phyloP scores from a whole-genome alignment of 2,329 filamentous ascomycete species.

The Phoma herbarum region DNA sequence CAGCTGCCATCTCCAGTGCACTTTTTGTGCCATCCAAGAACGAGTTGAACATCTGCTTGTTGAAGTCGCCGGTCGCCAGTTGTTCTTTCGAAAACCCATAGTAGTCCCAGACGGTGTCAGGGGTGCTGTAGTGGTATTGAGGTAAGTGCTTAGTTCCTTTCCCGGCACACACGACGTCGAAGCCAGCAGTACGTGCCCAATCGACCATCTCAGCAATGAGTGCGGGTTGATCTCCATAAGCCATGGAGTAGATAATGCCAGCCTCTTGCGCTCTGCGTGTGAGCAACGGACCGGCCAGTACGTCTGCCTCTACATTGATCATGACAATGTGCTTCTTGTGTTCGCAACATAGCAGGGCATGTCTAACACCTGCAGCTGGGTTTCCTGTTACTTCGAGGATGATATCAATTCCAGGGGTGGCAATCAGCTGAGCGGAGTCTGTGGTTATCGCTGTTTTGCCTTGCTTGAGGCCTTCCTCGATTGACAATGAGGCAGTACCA shows the following conservation, averaged over 20 bases:
- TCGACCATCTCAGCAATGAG: conserved; percentile 57
- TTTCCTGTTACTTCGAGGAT: conserved; percentile 58
- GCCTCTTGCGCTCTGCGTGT: conserved; percentile 55
- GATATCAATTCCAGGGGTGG: conserved; percentile 56
- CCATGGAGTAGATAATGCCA: conserved; percentile 60
- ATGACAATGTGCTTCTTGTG: conserved; percentile 61
- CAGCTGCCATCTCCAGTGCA: conserved; percentile 59
- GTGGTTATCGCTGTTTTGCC: conserved; percentile 56
- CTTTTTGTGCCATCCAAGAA: conserved; percentile 61
- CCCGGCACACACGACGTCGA: conserved; percentile 57
- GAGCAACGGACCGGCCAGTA: conserved; percentile 55
- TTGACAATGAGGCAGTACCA: conserved; percentile 35
- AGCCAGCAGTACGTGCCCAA: conserved; percentile 57
- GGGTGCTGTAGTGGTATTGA: conserved; percentile 57
- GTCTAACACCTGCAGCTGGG: conserved; percentile 55
- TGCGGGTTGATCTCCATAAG: conserved; percentile 58
- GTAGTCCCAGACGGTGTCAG: conserved; percentile 58
- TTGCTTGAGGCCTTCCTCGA: conserved; percentile 50
- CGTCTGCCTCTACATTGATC: conserved; percentile 59
- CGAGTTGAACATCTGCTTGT: conserved; percentile 60
- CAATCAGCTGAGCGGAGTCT: conserved; percentile 55
- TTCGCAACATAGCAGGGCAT: conserved; percentile 56
- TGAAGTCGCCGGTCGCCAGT: conserved; percentile 55
- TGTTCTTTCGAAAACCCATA: conserved; percentile 59
- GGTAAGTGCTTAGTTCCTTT: conserved; percentile 60